Evolutionary conservation across 2,329 filamentous ascomycete genomes (phyloP).

Genomic region (Colletotrichum horii): DNA sequence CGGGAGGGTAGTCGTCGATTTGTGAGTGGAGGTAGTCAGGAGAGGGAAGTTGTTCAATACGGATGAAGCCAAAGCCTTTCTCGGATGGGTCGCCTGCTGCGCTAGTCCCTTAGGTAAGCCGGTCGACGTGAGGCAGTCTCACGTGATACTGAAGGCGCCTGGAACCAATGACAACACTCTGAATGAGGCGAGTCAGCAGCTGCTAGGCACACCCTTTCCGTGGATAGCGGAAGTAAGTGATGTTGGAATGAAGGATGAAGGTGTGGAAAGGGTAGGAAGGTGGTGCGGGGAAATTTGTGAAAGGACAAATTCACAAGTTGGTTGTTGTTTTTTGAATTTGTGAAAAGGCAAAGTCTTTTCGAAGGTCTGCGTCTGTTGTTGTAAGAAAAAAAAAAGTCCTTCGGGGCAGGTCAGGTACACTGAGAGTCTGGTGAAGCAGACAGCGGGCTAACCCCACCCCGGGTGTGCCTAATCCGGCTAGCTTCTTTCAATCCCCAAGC

Average conservation of each 20-base stretch:
- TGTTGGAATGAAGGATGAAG: not conserved
- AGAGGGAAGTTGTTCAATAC: conserved; percentile 24
- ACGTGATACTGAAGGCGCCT: not conserved
- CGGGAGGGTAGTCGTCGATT: conserved; percentile 6
- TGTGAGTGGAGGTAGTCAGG: conserved; percentile 18
- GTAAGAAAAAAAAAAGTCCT: not conserved
- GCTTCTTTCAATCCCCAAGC: conserved; percentile 17
- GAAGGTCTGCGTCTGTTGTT: not conserved
- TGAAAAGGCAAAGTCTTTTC: not conserved
- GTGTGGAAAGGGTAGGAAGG: not conserved
- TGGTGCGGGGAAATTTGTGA: not conserved
- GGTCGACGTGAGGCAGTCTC: not conserved
- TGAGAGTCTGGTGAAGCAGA: not conserved
- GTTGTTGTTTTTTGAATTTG: not conserved
- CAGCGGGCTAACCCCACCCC: not conserved
- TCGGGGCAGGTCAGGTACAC: not conserved
- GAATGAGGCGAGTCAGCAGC: conserved; percentile 17
- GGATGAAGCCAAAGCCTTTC: conserved; percentile 23
- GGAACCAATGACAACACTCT: not conserved
- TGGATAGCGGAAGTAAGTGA: not conserved
- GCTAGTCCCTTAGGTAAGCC: conserved; percentile 14
- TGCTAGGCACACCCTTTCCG: conserved; percentile 3
- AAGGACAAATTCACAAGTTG: not conserved
- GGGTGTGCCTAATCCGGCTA: conserved; percentile 1
- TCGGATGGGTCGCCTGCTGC: conserved; percentile 12